A percentile compares a stretch with the other conserved stretches of the same genome.
phyloP scores from a whole-genome alignment of 441 rosid genomes.

The Erodium trifolium region DNA sequence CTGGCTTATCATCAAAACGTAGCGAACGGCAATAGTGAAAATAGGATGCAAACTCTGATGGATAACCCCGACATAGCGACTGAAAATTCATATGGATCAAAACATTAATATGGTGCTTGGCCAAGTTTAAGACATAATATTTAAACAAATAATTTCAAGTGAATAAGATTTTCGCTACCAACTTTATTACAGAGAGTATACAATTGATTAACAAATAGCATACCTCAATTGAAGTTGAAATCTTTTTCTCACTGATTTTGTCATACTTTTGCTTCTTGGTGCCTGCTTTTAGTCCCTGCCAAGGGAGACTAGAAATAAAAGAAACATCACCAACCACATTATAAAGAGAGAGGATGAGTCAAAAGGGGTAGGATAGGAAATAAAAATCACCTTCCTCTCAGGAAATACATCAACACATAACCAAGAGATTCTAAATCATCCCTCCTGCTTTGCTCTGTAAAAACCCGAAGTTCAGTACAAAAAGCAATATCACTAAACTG shows the following conservation, averaged over 20 bases:
- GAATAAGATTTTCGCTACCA: too few relatives aligned
- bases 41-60: slow-evolving; percentile 93
- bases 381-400: slow-evolving; percentile 59
- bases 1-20: slow-evolving; percentile 95
- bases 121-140: neutral
- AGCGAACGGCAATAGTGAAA: slow-evolving; percentile 92
- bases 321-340: neutral
- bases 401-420: slow-evolving; percentile 71
- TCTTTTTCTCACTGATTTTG: slow-evolving; percentile 84
- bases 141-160: neutral
- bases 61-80: slow-evolving; percentile 92
- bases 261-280: slow-evolving; percentile 89
- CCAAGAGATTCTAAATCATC: slow-evolving; percentile 72
- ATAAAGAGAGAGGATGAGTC: slow-evolving; percentile 19
- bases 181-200: neutral
- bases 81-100: slow-evolving; percentile 17
- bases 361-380: slow-evolving; percentile 7
- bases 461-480: neutral
- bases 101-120: neutral
- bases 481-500: neutral
- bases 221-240: slow-evolving; percentile 84
- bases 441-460: slow-evolving; percentile 1
- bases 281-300: slow-evolving; percentile 94
- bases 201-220: neutral
- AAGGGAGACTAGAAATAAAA: slow-evolving; percentile 59